Evolutionary conservation across 768 basidiomycete species (phyloP).

Genomic region (Collybia mongolica): DNA sequence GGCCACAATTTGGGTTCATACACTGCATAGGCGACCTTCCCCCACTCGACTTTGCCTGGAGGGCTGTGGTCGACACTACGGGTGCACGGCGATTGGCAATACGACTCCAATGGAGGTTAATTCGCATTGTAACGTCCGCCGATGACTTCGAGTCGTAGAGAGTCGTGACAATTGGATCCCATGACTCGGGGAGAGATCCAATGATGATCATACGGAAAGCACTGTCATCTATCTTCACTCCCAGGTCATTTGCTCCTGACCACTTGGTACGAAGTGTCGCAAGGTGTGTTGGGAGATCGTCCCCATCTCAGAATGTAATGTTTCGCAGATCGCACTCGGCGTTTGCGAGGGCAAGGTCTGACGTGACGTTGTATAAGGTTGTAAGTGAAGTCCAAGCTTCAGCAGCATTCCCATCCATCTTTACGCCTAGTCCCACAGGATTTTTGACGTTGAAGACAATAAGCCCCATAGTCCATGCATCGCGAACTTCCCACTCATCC

Average conservation of each 20-base stretch:
- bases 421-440: conserved; percentile 15
- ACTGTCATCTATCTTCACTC: conserved; percentile 13
- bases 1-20: conserved; percentile 20
- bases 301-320: conserved; percentile 6
- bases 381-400: conserved; percentile 16
- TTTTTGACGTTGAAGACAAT: conserved; percentile 13
- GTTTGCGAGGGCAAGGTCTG: conserved; percentile 7
- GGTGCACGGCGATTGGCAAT: too few relatives aligned
- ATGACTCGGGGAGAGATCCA: conserved; percentile 13
- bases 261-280: conserved; percentile 12
- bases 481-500: not conserved
- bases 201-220: conserved; percentile 17
- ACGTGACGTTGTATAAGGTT: conserved; percentile 1
- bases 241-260: conserved; percentile 11
- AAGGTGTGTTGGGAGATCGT: conserved; percentile 15
- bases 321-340: conserved; percentile 6
- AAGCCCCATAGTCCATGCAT: conserved; percentile 3
- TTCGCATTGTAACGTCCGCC: too few relatives aligned
- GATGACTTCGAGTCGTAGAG: conserved; percentile 4
- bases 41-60: too few relatives aligned
- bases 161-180: conserved; percentile 11
- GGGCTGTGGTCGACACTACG: too few relatives aligned
- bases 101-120: not conserved
- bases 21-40: conserved; percentile 1
- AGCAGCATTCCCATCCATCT: conserved; percentile 10